These are phyloP conservation scores for Didymella arachidicola DNA, from an alignment of 2,329 filamentous ascomycete species.

Conservation along the genomic window DNA sequence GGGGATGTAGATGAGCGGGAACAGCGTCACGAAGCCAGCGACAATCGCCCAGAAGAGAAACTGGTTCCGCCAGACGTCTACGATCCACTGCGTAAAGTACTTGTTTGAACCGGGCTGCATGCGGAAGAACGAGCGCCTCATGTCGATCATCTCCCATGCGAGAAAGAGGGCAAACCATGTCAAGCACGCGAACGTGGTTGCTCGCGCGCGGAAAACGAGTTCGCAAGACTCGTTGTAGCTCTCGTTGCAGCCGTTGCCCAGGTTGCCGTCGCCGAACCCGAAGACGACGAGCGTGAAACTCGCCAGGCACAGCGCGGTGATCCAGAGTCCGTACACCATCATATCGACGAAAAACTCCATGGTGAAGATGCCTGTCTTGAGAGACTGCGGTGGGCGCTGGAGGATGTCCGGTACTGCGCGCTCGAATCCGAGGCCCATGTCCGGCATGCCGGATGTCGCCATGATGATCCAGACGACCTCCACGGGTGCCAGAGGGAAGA, in stretches of 20 bases:
- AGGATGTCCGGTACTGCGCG: conserved; percentile 78
- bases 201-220: conserved; percentile 62
- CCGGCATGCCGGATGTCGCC: conserved; percentile 80
- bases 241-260: conserved; percentile 49
- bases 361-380: conserved; percentile 51
- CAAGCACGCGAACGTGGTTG: conserved; percentile 75
- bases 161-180: conserved; percentile 81
- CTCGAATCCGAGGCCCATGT: conserved; percentile 87
- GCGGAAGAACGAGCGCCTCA: conserved; percentile 76
- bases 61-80: conserved; percentile 74
- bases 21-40: conserved; percentile 55
- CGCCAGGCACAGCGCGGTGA: conserved; percentile 41
- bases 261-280: conserved; percentile 44
- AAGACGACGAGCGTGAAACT: conserved; percentile 50
- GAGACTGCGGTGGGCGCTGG: conserved; percentile 74
- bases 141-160: conserved; percentile 79
- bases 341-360: conserved; percentile 50
- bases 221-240: conserved; percentile 43
- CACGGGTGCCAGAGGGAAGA: conserved; percentile 85
- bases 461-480: conserved; percentile 96
- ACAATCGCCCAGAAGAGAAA: conserved; percentile 63
- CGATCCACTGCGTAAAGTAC: conserved; percentile 65
- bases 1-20: conserved; percentile 68
- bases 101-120: conserved; percentile 70
- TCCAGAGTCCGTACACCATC: conserved; percentile 50